Conservation (phyloP, 1,139 yeast genomes). For the Hyphopichia buzzinii region DNA sequence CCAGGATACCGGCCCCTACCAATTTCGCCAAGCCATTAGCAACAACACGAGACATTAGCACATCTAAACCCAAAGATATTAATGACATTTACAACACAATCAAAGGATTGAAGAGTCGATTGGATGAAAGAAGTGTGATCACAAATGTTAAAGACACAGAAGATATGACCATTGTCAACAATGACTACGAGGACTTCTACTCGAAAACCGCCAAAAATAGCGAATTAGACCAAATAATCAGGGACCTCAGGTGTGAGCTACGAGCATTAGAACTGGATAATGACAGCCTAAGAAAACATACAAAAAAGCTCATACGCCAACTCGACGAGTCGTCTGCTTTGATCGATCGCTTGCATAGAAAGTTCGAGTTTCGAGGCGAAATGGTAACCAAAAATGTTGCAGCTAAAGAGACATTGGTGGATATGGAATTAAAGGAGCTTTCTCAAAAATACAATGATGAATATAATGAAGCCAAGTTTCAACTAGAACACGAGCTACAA, state of each 20-base stretch:
- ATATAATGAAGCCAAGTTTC: constrained; percentile 30
- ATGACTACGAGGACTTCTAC: background rate
- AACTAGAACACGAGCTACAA: constrained; percentile 29
- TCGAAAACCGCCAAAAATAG: background rate
- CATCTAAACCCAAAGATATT: background rate
- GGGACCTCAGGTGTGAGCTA: constrained; percentile 12
- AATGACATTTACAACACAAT: background rate
- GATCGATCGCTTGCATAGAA: constrained; percentile 17
- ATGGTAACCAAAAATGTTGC: constrained; percentile 26
- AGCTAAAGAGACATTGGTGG: constrained; percentile 25
- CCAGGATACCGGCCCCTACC: background rate
- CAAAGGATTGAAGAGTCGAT: background rate
- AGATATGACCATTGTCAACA: background rate
- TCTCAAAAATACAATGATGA: constrained; percentile 24
- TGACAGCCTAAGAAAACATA: constrained; percentile 19
- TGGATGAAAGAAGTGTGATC: constrained; percentile 1
- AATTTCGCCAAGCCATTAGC: too few relatives aligned
- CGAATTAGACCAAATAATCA: constrained; percentile 15
- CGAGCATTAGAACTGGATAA: constrained; percentile 22
- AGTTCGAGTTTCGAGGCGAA: constrained; percentile 26
- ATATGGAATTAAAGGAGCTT: constrained; percentile 22
- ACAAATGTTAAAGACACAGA: background rate
- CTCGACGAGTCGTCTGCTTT: constrained; percentile 17
- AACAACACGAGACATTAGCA: too few relatives aligned
- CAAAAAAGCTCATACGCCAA: constrained; percentile 19